These are phyloP conservation scores for Amanita inopinata DNA, from an alignment of 768 basidiomycete species.

Conservation along the genomic window DNA sequence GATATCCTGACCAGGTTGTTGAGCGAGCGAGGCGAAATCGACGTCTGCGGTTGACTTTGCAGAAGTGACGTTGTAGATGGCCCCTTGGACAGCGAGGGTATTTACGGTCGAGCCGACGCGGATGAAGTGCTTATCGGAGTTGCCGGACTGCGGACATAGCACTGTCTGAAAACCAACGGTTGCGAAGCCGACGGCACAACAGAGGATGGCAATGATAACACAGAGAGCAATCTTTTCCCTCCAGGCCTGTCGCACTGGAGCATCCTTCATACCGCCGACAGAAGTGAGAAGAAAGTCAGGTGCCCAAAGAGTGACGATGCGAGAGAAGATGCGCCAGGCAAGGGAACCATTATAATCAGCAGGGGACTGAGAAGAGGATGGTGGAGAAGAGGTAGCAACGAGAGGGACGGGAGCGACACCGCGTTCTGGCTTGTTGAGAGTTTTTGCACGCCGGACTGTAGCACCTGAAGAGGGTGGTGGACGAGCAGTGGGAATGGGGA, in stretches of 20 bases:
- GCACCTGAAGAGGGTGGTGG: slow-evolving; percentile 42
- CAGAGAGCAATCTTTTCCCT: slow-evolving; percentile 94
- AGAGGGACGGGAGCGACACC: slow-evolving; percentile 90
- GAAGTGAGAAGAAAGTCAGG: slow-evolving; percentile 67
- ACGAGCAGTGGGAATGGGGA: slow-evolving; percentile 60
- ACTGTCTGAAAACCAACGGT: slow-evolving; percentile 93
- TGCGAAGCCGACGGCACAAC: slow-evolving; percentile 75
- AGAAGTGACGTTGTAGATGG: slow-evolving; percentile 61
- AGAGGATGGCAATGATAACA: slow-evolving; percentile 73
- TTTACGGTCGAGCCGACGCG: slow-evolving; percentile 47
- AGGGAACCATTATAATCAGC: slow-evolving; percentile 36
- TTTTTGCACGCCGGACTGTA: slow-evolving; percentile 84
- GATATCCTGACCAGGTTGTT: slow-evolving; percentile 75
- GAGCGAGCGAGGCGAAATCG: slow-evolving; percentile 48
- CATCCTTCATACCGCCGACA: slow-evolving; percentile 75
- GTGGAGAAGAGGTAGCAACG: slow-evolving; percentile 59
- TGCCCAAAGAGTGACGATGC: slow-evolving; percentile 84
- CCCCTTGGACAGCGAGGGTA: slow-evolving; percentile 70
- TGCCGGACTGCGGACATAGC: slow-evolving; percentile 63
- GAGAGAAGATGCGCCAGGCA: slow-evolving; percentile 77
- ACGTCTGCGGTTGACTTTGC: slow-evolving; percentile 41
- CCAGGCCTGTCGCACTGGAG: slow-evolving; percentile 81
- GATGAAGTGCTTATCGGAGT: slow-evolving; percentile 35
- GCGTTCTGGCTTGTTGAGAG: slow-evolving; percentile 92
- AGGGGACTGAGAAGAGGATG: slow-evolving; percentile 17